Conservation (phyloP, 1,139 yeast species). For the Starmera stellimalicola region DNA sequence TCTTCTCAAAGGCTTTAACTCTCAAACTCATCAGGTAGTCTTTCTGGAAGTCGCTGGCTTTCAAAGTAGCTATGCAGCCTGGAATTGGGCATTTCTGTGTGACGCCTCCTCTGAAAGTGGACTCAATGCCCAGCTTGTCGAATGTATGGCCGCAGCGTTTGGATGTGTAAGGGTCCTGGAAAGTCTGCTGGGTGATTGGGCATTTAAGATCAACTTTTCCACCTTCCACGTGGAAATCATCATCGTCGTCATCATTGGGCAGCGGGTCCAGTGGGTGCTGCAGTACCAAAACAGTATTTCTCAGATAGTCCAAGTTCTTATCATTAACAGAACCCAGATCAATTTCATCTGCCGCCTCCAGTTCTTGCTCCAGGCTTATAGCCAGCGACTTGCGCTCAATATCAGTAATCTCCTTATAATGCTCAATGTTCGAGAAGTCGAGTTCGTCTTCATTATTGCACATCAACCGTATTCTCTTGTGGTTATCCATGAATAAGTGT, state of each 20-base stretch:
- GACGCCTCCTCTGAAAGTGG: constrained; percentile 19
- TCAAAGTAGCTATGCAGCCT: constrained; percentile 12
- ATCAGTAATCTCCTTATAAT: constrained; percentile 10
- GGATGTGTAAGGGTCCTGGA: constrained; percentile 44
- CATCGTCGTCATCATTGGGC: constrained; percentile 35
- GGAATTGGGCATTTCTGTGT: constrained; percentile 13
- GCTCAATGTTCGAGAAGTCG: constrained; percentile 19
- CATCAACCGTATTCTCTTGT: constrained; percentile 2
- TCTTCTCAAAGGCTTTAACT: constrained; percentile 27
- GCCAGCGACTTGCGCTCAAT: constrained; percentile 7
- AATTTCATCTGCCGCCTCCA: too few species aligned
- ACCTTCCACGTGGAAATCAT: constrained; percentile 54
- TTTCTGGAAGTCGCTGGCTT: constrained; percentile 23
- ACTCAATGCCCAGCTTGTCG: constrained; percentile 37
- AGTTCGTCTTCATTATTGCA: constrained; percentile 18
- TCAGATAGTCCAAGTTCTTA: constrained; percentile 9
- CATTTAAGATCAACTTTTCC: constrained; percentile 57
- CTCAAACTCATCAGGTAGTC: constrained; percentile 45
- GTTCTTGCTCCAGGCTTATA: constrained; percentile 10
- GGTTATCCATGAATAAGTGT: constrained; percentile 4
- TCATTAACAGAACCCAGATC: too few species aligned
- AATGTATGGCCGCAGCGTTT: constrained; percentile 50
- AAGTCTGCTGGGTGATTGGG: constrained; percentile 48
- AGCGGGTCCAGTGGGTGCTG: constrained; percentile 23
- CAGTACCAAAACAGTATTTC: constrained; percentile 16